Evolutionary conservation across 805 yeast genomes (phyloP).

Genomic region (Maudiozyma serrabonitensis): DNA sequence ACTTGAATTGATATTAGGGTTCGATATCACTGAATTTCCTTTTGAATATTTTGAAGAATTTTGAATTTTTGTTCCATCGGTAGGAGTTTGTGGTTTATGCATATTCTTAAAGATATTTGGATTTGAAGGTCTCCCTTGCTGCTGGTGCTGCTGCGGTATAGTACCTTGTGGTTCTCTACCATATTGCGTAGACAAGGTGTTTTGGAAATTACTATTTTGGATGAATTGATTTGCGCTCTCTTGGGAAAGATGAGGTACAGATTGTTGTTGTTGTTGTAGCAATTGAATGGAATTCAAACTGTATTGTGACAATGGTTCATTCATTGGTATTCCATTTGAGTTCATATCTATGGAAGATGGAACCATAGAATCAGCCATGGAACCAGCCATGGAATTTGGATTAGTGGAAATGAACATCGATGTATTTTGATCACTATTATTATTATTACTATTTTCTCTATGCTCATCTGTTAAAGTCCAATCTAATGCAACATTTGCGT

Average conservation of each 20-base stretch:
- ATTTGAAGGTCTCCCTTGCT: background rate
- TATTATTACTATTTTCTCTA: background rate
- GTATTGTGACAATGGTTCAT: background rate
- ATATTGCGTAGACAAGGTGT: background rate
- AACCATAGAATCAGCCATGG: background rate
- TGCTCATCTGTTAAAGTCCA: background rate
- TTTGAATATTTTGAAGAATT: background rate
- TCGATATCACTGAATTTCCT: background rate
- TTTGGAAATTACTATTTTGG: background rate
- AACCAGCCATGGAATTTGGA: background rate
- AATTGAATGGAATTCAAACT: background rate
- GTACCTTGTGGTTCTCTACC: background rate
- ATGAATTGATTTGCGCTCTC: background rate
- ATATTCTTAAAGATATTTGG: background rate
- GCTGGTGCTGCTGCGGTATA: no score
- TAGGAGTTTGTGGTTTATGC: background rate
- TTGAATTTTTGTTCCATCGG: background rate
- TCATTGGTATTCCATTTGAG: background rate
- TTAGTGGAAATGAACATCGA: background rate
- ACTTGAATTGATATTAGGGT: slow-evolving; percentile 5
- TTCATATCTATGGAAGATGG: background rate
- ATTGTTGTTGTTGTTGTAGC: background rate
- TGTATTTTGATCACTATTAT: background rate
- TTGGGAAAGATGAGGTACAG: background rate
- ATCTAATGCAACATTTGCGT: slow-evolving; percentile 1